Evolutionary conservation across 2,329 filamentous ascomycete genomes (phyloP).

Genomic region (Colletotrichum coccodes): DNA sequence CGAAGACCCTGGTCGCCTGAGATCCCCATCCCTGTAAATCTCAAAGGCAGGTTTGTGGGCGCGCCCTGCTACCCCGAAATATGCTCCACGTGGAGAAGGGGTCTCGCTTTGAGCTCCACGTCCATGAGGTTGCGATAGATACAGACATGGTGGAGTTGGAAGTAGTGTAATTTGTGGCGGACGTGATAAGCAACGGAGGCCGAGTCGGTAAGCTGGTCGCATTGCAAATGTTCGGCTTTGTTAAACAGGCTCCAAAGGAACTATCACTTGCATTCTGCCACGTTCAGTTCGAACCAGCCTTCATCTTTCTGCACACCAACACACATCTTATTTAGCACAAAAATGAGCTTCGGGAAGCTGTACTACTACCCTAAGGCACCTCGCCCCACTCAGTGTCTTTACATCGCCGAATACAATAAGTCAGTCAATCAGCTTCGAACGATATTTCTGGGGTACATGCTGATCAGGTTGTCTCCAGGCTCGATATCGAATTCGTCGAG

Average conservation of each 20-base stretch:
- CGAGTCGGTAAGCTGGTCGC: constrained; percentile 1
- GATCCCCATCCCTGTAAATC: constrained; percentile 19
- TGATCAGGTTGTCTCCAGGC: background rate
- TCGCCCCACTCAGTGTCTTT: constrained; percentile 24
- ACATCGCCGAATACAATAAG: constrained; percentile 26
- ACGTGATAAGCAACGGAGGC: background rate
- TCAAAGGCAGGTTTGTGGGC: constrained; percentile 5
- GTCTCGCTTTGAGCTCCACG: constrained; percentile 17
- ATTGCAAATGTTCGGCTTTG: background rate
- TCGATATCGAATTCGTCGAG: constrained; percentile 21
- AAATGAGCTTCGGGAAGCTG: constrained; percentile 22
- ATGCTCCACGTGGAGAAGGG: constrained; percentile 25
- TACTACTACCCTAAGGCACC: constrained; percentile 25
- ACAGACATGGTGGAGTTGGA: background rate
- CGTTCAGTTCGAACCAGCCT: too few species aligned
- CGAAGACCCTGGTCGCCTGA: background rate
- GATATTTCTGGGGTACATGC: rapidly evolving
- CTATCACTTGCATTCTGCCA: background rate
- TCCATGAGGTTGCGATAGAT: background rate
- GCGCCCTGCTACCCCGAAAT: constrained; percentile 4
- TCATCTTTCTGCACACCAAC: background rate
- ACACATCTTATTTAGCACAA: background rate
- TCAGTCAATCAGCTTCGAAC: background rate
- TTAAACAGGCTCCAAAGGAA: background rate
- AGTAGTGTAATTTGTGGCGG: background rate